Conservation (phyloP, 371 early-diverging fungal genomes). For the Saksenaea vasiformis region DNA sequence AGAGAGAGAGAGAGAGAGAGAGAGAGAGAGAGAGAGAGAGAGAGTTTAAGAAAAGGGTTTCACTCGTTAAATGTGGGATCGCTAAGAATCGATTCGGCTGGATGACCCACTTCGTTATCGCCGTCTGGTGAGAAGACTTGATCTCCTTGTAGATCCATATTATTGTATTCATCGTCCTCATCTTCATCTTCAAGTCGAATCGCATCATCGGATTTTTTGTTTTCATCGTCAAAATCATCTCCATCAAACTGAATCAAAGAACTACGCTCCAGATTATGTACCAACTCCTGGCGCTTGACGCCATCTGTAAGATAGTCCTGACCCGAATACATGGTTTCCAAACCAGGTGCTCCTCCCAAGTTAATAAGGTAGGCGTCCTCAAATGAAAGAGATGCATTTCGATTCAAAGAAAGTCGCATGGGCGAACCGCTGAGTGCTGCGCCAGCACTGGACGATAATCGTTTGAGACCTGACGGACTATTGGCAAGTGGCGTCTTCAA, state of each 20-base stretch:
- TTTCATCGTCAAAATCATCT: constrained; percentile 16
- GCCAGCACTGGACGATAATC: constrained; percentile 41
- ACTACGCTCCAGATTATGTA: constrained; percentile 24
- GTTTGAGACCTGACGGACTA: constrained; percentile 37
- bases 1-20: background rate
- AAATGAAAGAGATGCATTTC: constrained; percentile 54
- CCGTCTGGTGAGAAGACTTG: constrained; percentile 63
- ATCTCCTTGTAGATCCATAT: constrained; percentile 15
- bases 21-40: constrained; percentile 1
- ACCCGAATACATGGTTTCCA: constrained; percentile 20
- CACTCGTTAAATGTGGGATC: constrained; percentile 5
- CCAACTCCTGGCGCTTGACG: constrained; percentile 3
- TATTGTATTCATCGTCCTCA: constrained; percentile 9
- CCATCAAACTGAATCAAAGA: constrained; percentile 51
- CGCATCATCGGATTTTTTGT: constrained; percentile 11
- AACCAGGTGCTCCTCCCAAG: constrained; percentile 56
- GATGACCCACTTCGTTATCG: constrained; percentile 60
- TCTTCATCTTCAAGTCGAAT: constrained; percentile 27
- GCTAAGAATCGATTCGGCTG: constrained; percentile 45
- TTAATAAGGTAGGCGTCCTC: constrained; percentile 63
- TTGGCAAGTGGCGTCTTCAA: constrained; percentile 22
- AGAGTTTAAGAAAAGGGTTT: background rate
- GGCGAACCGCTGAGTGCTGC: constrained; percentile 12
- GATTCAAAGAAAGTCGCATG: constrained; percentile 10
- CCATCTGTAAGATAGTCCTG: constrained; percentile 6